Evolutionary conservation across 148 eudicot species (phyloP).

Genomic region (Chenopodium album): DNA sequence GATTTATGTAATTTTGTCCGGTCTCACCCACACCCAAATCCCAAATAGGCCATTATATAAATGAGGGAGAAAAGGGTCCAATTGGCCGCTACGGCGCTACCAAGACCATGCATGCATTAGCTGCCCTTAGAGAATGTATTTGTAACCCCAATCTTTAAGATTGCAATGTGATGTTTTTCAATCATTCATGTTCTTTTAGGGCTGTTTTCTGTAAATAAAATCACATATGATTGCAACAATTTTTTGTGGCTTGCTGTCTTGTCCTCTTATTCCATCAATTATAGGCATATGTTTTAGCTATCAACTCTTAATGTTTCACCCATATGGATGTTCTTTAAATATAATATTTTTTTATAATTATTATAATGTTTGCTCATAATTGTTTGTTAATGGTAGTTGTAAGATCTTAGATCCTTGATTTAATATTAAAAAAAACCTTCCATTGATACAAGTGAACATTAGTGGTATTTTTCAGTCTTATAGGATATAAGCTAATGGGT

Average conservation of each 20-base stretch:
- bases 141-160: background rate
- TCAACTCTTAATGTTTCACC: no score
- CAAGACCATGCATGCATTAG: background rate
- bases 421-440: background rate
- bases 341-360: no score
- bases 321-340: no score
- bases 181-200: background rate
- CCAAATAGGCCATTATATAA: background rate
- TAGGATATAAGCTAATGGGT: background rate
- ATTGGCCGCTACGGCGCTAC: background rate
- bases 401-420: background rate
- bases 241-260: background rate
- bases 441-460: background rate
- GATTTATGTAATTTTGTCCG: background rate
- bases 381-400: no score
- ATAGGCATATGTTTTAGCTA: background rate
- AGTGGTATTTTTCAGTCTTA: background rate
- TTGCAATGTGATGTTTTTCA: background rate
- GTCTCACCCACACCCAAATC: background rate
- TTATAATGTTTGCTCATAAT: no score
- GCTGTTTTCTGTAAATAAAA: background rate
- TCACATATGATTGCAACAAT: background rate
- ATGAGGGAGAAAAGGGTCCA: background rate
- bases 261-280: background rate
- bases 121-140: background rate